Evolutionary conservation across 176 grass and related monocot species (phyloP).

Genomic region (Bothriochloa decipiens): DNA sequence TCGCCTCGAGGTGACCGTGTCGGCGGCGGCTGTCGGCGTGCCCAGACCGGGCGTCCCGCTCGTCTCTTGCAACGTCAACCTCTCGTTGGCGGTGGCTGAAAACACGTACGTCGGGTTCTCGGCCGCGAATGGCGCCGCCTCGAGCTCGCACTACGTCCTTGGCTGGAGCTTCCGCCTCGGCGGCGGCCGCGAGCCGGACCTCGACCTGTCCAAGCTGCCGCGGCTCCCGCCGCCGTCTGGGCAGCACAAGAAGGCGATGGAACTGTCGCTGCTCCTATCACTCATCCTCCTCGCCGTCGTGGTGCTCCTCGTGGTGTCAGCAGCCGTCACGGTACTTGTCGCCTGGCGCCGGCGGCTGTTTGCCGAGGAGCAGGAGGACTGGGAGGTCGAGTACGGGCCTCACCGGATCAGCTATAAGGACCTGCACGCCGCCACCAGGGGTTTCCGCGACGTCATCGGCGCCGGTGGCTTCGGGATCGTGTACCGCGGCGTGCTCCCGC

Average conservation of each 20-base stretch:
- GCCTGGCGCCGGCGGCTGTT: constrained; percentile 41
- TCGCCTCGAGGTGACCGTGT: constrained; percentile 56
- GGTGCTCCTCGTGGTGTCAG: constrained; percentile 23
- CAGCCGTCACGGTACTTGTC: neutral
- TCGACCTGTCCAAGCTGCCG: constrained; percentile 64
- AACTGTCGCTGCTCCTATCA: neutral
- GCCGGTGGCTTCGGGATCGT: constrained; percentile 1
- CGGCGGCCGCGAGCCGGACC: constrained; percentile 40
- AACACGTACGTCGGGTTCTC: constrained; percentile 68
- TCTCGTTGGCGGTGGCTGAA: constrained; percentile 42
- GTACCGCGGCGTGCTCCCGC: constrained; percentile 22
- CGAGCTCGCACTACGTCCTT: constrained; percentile 63
- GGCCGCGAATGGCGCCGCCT: constrained; percentile 58
- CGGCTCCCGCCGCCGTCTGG: constrained; percentile 31
- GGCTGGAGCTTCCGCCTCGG: constrained; percentile 77
- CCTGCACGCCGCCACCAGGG: constrained; percentile 57
- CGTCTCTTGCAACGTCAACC: constrained; percentile 33
- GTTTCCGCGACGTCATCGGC: constrained; percentile 71
- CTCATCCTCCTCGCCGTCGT: constrained; percentile 11
- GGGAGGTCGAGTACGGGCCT: constrained; percentile 68
- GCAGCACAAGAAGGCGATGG: constrained; percentile 7
- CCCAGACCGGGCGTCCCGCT: constrained; percentile 46
- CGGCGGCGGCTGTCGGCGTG: neutral
- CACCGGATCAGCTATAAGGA: constrained; percentile 72
- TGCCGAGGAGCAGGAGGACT: constrained; percentile 59